These are phyloP conservation scores for Cyberlindnera sargentensis DNA, from an alignment of 805 yeast genomes.

Conservation along the genomic window DNA sequence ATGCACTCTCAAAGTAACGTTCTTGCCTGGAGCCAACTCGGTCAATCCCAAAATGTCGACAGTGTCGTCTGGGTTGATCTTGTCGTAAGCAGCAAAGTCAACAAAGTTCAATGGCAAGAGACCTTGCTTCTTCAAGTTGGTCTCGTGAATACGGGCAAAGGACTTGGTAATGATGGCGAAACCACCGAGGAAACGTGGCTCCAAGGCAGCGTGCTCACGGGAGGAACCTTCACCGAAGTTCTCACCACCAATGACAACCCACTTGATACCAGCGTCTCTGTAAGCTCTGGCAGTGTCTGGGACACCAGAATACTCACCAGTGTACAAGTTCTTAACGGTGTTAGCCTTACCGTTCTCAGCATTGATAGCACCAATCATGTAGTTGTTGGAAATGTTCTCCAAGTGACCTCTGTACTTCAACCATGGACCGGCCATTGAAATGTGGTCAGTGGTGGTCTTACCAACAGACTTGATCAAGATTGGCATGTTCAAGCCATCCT, in stretches of 20 bases:
- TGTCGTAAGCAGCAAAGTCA: conserved; percentile 87
- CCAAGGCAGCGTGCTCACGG: conserved; percentile 99
- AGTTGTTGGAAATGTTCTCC: conserved; percentile 97
- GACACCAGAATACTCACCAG: conserved; percentile 89
- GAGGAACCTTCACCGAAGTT: conserved; percentile 99
- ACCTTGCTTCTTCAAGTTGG: conserved; percentile 99
- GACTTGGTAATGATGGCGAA: conserved; percentile 96
- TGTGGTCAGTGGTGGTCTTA: conserved; percentile 98
- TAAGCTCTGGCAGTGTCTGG: conserved; percentile 95
- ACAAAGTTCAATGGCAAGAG: conserved; percentile 92
- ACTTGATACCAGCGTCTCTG: conserved; percentile 86
- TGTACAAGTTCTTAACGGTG: conserved; percentile 81
- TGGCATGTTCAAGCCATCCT: conserved; percentile 84
- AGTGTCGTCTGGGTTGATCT: conserved; percentile 84
- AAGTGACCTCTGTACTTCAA: conserved; percentile 99
- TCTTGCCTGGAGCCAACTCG: conserved; percentile 88
- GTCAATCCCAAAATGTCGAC: conserved; percentile 82
- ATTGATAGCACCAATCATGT: conserved; percentile 99
- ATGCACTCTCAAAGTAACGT: conserved; percentile 68
- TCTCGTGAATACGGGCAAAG: conserved; percentile 98
- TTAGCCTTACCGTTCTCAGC: conserved; percentile 95
- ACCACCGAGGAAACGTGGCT: conserved; percentile 99
- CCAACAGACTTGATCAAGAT: conserved; percentile 94
- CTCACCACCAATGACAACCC: conserved; percentile 99
- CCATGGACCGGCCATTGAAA: conserved; percentile 99